Percentiles rank a stretch among this genome's conserved stretches.
These are phyloP conservation scores for Trichomonascus vanleenenianus DNA, from an alignment of 805 yeast species.

Conservation along the genomic window DNA sequence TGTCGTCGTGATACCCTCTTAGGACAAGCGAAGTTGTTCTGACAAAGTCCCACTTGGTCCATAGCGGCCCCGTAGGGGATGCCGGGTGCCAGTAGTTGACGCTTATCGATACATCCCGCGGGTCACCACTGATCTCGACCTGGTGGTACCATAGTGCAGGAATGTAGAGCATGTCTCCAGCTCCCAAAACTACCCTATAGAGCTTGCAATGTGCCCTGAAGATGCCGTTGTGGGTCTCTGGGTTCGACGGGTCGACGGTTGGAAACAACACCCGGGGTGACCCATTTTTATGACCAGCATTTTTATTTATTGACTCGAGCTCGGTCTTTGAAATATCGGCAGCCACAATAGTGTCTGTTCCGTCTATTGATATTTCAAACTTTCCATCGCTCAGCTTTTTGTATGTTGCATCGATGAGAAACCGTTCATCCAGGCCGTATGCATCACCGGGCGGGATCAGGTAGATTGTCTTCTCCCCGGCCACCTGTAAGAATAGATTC, in stretches of 20 bases:
- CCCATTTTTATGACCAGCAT: not conserved
- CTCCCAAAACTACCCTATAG: slow-evolving; percentile 25
- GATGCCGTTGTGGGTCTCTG: slow-evolving; percentile 10
- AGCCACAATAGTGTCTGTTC: slow-evolving; percentile 6
- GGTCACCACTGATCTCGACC: slow-evolving; percentile 21
- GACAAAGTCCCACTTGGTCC: slow-evolving; percentile 27
- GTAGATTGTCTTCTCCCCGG: slow-evolving; percentile 28
- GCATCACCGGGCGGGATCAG: slow-evolving; percentile 31
- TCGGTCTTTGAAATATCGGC: slow-evolving; percentile 2
- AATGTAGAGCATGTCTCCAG: slow-evolving; percentile 32
- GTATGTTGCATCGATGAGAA: slow-evolving; percentile 26
- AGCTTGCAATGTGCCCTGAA: slow-evolving; percentile 13
- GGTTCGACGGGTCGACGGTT: slow-evolving; percentile 26
- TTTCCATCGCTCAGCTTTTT: slow-evolving; percentile 10
- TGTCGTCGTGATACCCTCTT: slow-evolving; percentile 20
- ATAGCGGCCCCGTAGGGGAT: slow-evolving; percentile 19
- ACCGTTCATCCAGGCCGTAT: slow-evolving; percentile 24
- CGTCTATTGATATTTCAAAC: slow-evolving; percentile 12
- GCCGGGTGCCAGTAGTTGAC: slow-evolving; percentile 30
- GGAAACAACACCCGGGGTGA: slow-evolving; percentile 24
- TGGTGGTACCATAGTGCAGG: slow-evolving; percentile 37
- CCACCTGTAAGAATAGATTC: slow-evolving; percentile 30
- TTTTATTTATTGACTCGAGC: not conserved
- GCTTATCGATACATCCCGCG: slow-evolving; percentile 20
- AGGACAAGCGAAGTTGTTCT: slow-evolving; percentile 17